A percentile compares a stretch with the other conserved stretches of the same genome.
Conservation (phyloP, 345 rosid species). For the Draba incana region DNA sequence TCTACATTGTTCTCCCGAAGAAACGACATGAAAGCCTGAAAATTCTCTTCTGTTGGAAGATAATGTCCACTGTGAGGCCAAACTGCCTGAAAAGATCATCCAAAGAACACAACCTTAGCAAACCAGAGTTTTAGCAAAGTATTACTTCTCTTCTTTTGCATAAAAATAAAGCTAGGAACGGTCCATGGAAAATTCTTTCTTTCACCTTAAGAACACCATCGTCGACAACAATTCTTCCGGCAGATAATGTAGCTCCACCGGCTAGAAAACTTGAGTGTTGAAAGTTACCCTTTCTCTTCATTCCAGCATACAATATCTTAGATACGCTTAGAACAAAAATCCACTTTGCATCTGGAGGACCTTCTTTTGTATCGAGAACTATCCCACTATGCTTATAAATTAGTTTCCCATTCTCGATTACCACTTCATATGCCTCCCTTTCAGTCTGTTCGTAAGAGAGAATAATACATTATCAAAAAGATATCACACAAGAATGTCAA, state of each 20-base stretch:
- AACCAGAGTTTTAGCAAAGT: not conserved
- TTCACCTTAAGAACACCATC: constrained; percentile 68
- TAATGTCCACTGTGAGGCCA: constrained; percentile 99
- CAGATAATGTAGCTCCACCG: constrained; percentile 89
- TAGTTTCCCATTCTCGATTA: constrained; percentile 55
- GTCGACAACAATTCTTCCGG: constrained; percentile 75
- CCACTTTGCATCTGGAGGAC: constrained; percentile 74
- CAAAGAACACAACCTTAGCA: constrained; percentile 34
- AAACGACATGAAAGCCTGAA: constrained; percentile 69
- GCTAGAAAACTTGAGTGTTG: constrained; percentile 95
- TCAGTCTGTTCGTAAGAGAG: constrained; percentile 53
- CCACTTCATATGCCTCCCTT: constrained; percentile 67
- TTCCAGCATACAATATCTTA: constrained; percentile 62
- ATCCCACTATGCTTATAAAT: constrained; percentile 56
- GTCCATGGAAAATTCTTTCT: not conserved
- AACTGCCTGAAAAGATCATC: constrained; percentile 56
- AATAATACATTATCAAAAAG: constrained; percentile 1
- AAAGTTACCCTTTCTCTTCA: constrained; percentile 81
- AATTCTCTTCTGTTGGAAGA: constrained; percentile 95
- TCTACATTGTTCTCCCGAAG: constrained; percentile 72
- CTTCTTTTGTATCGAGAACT: constrained; percentile 62
- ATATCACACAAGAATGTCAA: not conserved
- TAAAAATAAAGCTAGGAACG: not conserved
- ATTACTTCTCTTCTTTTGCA: constrained; percentile 20
- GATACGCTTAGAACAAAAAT: constrained; percentile 86